Evolutionary conservation across 192 early-diverging fungal genomes (phyloP).

Genomic region (Helicostylum pulchrum): DNA sequence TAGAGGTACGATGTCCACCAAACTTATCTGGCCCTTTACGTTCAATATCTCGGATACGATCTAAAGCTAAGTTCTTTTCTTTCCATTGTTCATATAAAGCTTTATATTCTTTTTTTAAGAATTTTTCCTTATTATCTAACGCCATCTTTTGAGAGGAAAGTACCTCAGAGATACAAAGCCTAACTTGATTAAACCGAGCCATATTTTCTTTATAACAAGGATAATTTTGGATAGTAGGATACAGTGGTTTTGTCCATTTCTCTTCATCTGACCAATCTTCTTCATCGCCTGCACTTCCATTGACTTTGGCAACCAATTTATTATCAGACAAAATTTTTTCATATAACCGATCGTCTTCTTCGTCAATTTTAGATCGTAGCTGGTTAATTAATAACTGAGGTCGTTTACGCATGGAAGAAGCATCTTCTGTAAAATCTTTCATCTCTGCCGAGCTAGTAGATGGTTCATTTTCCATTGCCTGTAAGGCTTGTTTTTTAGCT

Average conservation of each 20-base stretch:
- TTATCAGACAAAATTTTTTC: constrained; percentile 34
- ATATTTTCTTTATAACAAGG: constrained; percentile 44
- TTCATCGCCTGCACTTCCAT: constrained; percentile 19
- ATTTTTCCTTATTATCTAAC: constrained; percentile 39
- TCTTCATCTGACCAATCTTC: constrained; percentile 33
- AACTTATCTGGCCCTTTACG: constrained; percentile 18
- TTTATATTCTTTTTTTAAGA: constrained; percentile 47
- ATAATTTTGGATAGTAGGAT: constrained; percentile 39
- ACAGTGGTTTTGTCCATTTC: constrained; percentile 33
- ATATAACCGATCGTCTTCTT: constrained; percentile 35
- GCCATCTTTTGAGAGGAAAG: constrained; percentile 1
- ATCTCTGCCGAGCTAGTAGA: background rate
- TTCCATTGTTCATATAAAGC: constrained; percentile 45
- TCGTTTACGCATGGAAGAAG: constrained; percentile 31
- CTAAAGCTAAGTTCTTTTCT: constrained; percentile 36
- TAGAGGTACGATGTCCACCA: constrained; percentile 15
- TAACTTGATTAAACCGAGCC: constrained; percentile 6
- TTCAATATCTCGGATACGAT: constrained; percentile 32
- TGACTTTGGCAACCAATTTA: constrained; percentile 19
- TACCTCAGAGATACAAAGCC: constrained; percentile 4
- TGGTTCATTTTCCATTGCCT: constrained; percentile 17
- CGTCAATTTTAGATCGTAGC: constrained; percentile 35
- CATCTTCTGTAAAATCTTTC: constrained; percentile 16
- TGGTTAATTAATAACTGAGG: constrained; percentile 44
- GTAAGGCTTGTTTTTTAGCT: constrained; percentile 18